Base-by-base conservation (phyloP, 1,139 yeast genomes). In the Yamadazyma songkhlaensis region DNA sequence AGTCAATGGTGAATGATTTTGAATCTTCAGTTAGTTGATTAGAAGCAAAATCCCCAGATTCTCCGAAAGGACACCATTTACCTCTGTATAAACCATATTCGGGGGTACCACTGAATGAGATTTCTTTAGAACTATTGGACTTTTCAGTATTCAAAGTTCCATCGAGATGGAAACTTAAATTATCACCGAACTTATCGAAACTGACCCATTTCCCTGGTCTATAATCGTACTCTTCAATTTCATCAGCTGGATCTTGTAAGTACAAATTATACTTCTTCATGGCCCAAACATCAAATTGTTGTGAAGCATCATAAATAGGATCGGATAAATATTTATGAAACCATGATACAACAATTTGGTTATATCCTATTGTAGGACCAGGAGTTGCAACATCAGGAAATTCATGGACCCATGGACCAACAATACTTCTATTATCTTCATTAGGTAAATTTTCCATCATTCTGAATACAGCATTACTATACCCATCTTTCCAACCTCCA, bases 391-490 rank as follows among this genome's bases (percentile, higher is more conserved):
- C 62, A 44, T 67, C 72, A 4, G 72, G 73, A 47, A 54, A 67
- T 44, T 67, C 72, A 43, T 67, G 73, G 31, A 66, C 72, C 73
- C 72, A 67, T 7, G 72, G 72, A 17, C 72, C 72, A 44, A 67
- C 57, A 12, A 67, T 40, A 27, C 60, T 60, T 31, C 55, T 53
- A 6, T 60, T 51, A 9, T 52, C 42, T 4, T 49, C 45, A 38
- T 64, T 53, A 7, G 65, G 64, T 24, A 67, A 49, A 25, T 61
- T 54, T 9, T 62, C 58, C 34, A 56, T 57, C 67, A 67, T 62
- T 45, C 70, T 53, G 44, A 66, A 64, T 6, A 66, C 67, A 2
- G 72, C 59, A 25, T 55, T 51, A 9, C 71, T 65, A 42, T 67
- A 67, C 8, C 72, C 72, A 47, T 67, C 72, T 54, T 68, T 60